phyloP scores from a whole-genome alignment of 257 asterid species.

The Coffea canephora region DNA sequence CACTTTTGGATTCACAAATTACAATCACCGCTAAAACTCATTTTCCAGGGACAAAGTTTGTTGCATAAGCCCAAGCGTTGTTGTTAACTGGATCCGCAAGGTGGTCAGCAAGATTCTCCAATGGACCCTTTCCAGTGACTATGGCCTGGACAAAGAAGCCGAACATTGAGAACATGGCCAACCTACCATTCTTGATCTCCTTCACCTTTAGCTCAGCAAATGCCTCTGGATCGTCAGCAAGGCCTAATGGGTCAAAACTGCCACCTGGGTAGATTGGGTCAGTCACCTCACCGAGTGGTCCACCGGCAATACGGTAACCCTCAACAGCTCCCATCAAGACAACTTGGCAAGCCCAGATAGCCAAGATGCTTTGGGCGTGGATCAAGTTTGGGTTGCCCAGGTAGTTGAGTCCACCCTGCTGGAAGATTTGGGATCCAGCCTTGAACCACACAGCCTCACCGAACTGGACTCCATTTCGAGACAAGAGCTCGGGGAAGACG shows the following conservation, averaged over 20 bases:
- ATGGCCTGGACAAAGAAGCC: neutral
- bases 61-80: neutral
- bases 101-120: neutral
- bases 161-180: neutral
- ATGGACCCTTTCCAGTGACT: neutral
- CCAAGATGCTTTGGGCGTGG: conserved; percentile 1
- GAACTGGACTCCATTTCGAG: neutral
- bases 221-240: neutral
- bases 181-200: neutral
- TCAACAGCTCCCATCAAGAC: neutral
- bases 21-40: too few relatives aligned
- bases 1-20: too few relatives aligned
- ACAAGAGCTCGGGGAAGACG: neutral
- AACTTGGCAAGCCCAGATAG: neutral
- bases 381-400: neutral
- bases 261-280: conserved; percentile 1
- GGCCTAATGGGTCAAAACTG: neutral
- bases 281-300: neutral
- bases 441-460: conserved; percentile 2
- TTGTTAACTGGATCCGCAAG: neutral
- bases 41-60: too few relatives aligned
- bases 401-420: neutral
- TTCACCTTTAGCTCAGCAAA: neutral
- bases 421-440: neutral
- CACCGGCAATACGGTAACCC: neutral